Conservation (phyloP, 306 rosid genomes). For the Sicyos edulis region DNA sequence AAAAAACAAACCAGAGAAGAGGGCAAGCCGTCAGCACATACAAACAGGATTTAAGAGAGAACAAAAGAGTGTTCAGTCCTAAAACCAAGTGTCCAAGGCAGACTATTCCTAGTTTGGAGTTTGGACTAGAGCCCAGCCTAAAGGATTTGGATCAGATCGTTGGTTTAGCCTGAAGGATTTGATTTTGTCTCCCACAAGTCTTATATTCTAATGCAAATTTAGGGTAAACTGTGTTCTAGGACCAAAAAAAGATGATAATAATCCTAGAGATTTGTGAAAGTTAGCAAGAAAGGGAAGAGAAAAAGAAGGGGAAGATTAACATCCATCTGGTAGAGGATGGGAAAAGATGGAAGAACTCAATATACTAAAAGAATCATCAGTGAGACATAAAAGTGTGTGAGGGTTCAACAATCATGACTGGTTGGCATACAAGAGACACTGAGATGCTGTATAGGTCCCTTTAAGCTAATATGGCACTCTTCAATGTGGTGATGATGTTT, state of each 20-base stretch:
- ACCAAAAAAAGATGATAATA: background rate
- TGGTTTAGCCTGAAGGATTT: no score
- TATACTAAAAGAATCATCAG: background rate
- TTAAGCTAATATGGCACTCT: background rate
- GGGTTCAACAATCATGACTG: background rate
- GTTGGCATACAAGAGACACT: constrained; percentile 3
- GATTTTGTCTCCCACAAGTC: background rate
- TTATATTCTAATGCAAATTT: background rate
- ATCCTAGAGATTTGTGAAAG: background rate
- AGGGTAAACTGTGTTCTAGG: background rate
- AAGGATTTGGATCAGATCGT: no score
- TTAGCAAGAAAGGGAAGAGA: background rate
- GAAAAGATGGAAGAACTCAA: background rate
- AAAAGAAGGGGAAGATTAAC: background rate
- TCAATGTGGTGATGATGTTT: background rate
- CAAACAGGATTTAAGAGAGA: no score
- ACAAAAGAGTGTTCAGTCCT: no score
- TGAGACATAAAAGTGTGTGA: background rate
- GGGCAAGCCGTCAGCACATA: no score
- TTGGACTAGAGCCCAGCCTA: no score
- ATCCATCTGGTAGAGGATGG: background rate
- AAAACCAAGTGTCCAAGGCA: no score
- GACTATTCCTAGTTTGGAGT: no score
- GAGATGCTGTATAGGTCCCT: background rate
- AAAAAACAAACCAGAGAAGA: no score